Evolutionary conservation across 306 rosid genomes (phyloP).

Genomic region (Datisca glomerata): DNA sequence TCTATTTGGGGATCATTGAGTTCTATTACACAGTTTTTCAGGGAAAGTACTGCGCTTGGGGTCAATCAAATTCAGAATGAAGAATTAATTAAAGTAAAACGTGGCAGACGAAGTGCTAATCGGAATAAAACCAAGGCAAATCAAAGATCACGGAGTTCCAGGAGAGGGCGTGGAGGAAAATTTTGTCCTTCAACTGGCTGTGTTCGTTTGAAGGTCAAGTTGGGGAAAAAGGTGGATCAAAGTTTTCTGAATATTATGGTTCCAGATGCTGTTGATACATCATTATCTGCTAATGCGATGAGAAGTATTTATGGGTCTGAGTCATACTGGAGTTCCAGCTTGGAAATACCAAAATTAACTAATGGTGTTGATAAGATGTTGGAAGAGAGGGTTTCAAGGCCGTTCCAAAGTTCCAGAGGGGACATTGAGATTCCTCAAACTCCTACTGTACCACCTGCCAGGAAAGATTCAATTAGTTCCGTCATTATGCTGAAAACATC

Average conservation of each 20-base stretch:
- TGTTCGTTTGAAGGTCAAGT: constrained; percentile 71
- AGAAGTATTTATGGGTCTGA: constrained; percentile 14
- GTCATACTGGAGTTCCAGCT: constrained; percentile 16
- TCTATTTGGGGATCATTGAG: constrained; percentile 77
- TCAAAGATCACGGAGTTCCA: constrained; percentile 32
- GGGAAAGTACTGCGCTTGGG: constrained; percentile 31
- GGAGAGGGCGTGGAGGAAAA: constrained; percentile 30
- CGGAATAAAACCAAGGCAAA: constrained; percentile 29
- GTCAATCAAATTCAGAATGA: constrained; percentile 31
- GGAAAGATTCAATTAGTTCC: constrained; percentile 28
- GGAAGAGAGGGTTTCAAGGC: constrained; percentile 21
- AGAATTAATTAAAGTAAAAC: constrained; percentile 36
- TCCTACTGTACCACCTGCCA: constrained; percentile 33
- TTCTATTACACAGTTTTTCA: constrained; percentile 40
- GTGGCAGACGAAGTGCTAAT: constrained; percentile 30
- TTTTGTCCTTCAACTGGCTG: constrained; percentile 26
- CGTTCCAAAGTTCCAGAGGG: constrained; percentile 21
- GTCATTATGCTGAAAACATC: constrained; percentile 28
- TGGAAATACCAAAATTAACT: constrained; percentile 25
- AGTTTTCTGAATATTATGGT: constrained; percentile 31
- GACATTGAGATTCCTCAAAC: constrained; percentile 20
- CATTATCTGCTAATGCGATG: constrained; percentile 25
- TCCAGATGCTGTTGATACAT: constrained; percentile 38
- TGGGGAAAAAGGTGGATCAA: constrained; percentile 48
- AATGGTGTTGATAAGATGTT: constrained; percentile 20